Evolutionary conservation across 2,329 filamentous ascomycete genomes (phyloP), one percentile per base, ranked within the genome.

Genomic region (Helotiales sp.): DNA sequence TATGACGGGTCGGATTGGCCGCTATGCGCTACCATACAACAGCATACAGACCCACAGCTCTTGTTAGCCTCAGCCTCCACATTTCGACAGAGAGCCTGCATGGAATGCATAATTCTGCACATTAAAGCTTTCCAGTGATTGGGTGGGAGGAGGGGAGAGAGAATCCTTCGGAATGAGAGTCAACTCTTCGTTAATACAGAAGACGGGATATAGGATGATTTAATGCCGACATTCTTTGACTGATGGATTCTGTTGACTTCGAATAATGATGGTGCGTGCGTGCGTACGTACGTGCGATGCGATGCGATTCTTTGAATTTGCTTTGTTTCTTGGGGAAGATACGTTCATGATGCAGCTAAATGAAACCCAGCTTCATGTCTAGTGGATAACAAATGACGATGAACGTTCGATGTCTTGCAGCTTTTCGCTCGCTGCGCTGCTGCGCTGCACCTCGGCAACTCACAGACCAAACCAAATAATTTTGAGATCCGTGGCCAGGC

Each of bases 41-140:
- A 37, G n/a, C n/a, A n/a, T n/a, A n/a, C n/a, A n/a, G n/a, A n/a
- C n/a, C n/a, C n/a, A n/a, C n/a, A n/a, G n/a, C n/a, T n/a, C n/a
- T n/a, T n/a, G n/a, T n/a, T n/a, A n/a, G 20, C 17, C 40, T 17
- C 34, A 34, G 50, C 50, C n/a, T 55, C 50, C 50, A 55, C 50
- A 32, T 20, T n/a, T 34, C 7, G 43, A n/a, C n/a, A 22, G 47
- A 63, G 61, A 37, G 47, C 54, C 45, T 73, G 70, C 70, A 72
- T 71, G 45, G 52, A 70, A 67, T 66, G 69, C 70, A 72, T 73
- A 66, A 68, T 26, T 57, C 49, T 66, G 50, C 47, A 66, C 49
- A 52, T 67, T 54, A 17, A 34, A 34, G 34, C 24, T 26, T 37
- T 28, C 8, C 47, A n/a, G 34, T 69, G 37, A 70, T 59, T 68